These are phyloP conservation scores for Pseudogymnoascus sp. DNA, from an alignment of 2,329 filamentous ascomycete species.

Conservation along the genomic window DNA sequence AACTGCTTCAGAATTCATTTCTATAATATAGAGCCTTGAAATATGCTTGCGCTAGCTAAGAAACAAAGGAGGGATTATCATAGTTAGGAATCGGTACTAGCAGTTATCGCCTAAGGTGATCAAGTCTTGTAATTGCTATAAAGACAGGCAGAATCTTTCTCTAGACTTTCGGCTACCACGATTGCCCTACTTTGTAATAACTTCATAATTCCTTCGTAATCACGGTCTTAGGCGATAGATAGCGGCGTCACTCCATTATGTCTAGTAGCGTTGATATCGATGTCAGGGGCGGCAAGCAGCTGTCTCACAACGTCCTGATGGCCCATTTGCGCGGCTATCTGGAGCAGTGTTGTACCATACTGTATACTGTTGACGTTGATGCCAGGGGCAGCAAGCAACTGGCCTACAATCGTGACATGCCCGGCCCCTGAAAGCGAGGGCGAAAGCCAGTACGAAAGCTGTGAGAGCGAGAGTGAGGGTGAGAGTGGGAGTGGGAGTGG, in stretches of 20 bases:
- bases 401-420: neutral
- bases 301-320: neutral
- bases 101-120: neutral
- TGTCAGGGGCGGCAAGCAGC: neutral
- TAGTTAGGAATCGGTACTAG: neutral
- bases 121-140: neutral
- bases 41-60: neutral
- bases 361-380: neutral
- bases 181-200: neutral
- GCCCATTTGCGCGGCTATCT: no score
- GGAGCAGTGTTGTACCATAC: neutral
- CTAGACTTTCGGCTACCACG: neutral
- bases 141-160: no score
- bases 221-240: neutral
- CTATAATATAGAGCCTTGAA: neutral
- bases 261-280: neutral
- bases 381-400: neutral
- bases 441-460: no score
- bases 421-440: no score
- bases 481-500: no score
- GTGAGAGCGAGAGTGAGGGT: no score
- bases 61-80: neutral
- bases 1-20: neutral
- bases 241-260: neutral
- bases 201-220: neutral